Base-by-base conservation (phyloP, 345 rosid species). In the Kernera saxatilis region DNA sequence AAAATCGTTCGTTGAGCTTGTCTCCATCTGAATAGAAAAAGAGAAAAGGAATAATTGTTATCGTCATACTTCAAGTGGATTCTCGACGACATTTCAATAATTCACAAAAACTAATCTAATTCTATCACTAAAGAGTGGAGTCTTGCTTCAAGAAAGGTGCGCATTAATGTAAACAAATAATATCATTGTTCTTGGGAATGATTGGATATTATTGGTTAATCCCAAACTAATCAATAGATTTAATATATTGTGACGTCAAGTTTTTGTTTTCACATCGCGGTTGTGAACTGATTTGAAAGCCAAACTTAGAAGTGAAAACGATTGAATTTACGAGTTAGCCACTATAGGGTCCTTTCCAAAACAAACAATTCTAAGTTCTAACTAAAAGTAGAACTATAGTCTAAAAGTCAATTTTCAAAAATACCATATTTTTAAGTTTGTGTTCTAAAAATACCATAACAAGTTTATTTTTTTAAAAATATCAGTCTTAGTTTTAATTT, bases 41-140 rank as follows among this genome's bases (percentile, higher is more conserved):
- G 4, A 11, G 11, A 33, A 27, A 71, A 19, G 13, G 68, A 60
- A 50, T 29, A 50, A 23, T 60, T 48, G 59, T 14, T 48, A 41
- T 70, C 75, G 52, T 61, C 68, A 71, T n/a, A 51, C 26, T 21
- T 54, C 59, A 70, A 70, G 74, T 59, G 51, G 74, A 46, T 36
- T 25, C 22, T 70, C 22, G 74, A 58, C 57, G 50, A 35, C 74
- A 57, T 48, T 14, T 59, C 59, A 59, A 70, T 48, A 70, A 59
- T 59, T 49, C 32, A 35, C 7, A 13, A 46, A 35, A 8, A 22
- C 9, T 48, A 59, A 48, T 37, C 15, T 14, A 33, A 33, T 69
- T 45, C 14, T 30, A n/a, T 44, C 56, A 15, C 56, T 43, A 19
- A 69, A 44, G n/a, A 17, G 33, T 55, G 22, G 22, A 53, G 43